Evolutionary conservation across 164 flowering plant genomes (phyloP).

Genomic region (Stephania japonica): DNA sequence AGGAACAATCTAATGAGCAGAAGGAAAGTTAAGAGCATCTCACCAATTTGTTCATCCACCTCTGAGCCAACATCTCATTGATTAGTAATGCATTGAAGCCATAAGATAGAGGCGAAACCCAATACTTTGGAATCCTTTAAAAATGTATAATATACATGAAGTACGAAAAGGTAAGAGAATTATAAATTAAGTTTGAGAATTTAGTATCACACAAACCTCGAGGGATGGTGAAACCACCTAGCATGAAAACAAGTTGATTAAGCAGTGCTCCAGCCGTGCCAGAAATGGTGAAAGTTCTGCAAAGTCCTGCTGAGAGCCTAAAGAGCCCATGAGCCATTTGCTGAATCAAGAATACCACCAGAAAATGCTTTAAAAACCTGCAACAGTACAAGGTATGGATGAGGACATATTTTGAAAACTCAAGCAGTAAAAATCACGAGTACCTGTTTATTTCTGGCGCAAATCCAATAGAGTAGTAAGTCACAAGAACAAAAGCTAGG

Average conservation of each 20-base stretch:
- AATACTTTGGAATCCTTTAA: slow-evolving; percentile 62
- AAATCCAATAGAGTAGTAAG: slow-evolving; percentile 81
- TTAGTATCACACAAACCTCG: slow-evolving; percentile 34
- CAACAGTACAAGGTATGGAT: too few species aligned
- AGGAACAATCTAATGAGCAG: not conserved
- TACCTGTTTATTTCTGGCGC: slow-evolving; percentile 91
- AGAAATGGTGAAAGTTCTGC: slow-evolving; percentile 63
- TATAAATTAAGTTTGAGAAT: not conserved
- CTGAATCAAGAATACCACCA: slow-evolving; percentile 59
- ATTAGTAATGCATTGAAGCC: slow-evolving; percentile 28
- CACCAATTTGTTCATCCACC: slow-evolving; percentile 39
- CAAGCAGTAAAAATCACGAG: too few species aligned
- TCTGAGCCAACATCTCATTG: slow-evolving; percentile 40
- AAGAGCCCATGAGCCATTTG: slow-evolving; percentile 83
- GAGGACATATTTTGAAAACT: too few species aligned
- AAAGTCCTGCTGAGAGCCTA: slow-evolving; percentile 59
- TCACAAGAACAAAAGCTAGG: slow-evolving; percentile 49
- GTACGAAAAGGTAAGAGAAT: not conserved
- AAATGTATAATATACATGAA: not conserved
- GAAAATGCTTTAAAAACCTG: slow-evolving; percentile 81
- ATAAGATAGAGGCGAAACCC: slow-evolving; percentile 36
- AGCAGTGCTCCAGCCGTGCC: slow-evolving; percentile 59
- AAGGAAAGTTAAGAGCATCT: not conserved
- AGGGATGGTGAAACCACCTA: slow-evolving; percentile 88
- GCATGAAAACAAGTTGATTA: slow-evolving; percentile 59